A percentile compares a stretch with the other conserved stretches of the same genome.
Evolutionary conservation across 805 yeast genomes (phyloP).

Genomic region (Candida insectalens): DNA sequence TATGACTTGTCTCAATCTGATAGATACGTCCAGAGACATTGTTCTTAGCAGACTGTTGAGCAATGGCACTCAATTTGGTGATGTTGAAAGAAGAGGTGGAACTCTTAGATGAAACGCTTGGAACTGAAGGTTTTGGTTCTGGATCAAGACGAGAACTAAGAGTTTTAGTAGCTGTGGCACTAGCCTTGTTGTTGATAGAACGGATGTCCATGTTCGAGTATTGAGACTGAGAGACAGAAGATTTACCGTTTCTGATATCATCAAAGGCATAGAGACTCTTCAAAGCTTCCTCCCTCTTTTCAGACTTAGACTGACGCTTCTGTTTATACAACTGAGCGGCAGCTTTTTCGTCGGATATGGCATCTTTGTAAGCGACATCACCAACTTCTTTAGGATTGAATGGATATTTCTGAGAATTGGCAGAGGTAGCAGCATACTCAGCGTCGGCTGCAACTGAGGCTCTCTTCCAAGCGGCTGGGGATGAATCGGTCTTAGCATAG

Average conservation of each 20-base stretch:
- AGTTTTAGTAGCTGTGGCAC: slow-evolving; percentile 31
- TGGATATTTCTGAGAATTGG: slow-evolving; percentile 24
- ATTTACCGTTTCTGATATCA: too few species aligned
- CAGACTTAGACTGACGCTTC: too few species aligned
- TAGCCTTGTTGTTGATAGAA: slow-evolving; percentile 19
- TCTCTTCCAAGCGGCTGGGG: slow-evolving; percentile 40
- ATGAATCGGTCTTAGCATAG: slow-evolving; percentile 34
- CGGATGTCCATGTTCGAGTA: slow-evolving; percentile 19
- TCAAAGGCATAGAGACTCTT: too few species aligned
- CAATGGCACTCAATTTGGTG: slow-evolving; percentile 40
- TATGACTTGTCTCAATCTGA: too few species aligned
- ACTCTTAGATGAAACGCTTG: not conserved
- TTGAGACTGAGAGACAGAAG: too few species aligned
- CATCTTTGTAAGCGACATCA: too few species aligned
- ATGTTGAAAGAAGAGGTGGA: slow-evolving; percentile 34
- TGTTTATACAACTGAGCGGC: too few species aligned
- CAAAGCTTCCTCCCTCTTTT: slow-evolving; percentile 22
- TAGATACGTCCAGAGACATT: slow-evolving; percentile 20
- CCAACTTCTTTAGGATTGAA: slow-evolving; percentile 12
- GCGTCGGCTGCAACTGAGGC: slow-evolving; percentile 35
- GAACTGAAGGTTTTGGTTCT: slow-evolving; percentile 12
- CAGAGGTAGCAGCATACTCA: slow-evolving; percentile 33
- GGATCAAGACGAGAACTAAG: slow-evolving; percentile 39
- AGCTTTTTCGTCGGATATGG: not conserved
- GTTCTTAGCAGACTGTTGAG: slow-evolving; percentile 29